phyloP scores from a whole-genome alignment of 257 asterid species.

The Plectranthus barbatus region DNA sequence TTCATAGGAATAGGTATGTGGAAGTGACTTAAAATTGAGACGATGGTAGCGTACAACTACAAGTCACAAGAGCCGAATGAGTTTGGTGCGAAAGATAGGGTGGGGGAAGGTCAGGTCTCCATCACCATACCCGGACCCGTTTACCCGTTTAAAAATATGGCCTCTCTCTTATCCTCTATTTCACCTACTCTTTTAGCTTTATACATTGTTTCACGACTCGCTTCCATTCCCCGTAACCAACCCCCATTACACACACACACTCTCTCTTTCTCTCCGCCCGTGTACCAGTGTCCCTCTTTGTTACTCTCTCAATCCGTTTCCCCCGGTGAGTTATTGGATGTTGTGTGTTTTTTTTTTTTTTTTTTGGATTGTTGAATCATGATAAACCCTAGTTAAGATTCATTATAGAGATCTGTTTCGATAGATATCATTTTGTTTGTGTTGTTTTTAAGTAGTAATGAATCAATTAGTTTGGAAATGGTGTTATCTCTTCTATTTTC shows the following conservation, averaged over 20 bases:
- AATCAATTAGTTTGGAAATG: not conserved
- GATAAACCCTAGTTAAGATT: conserved; percentile 30
- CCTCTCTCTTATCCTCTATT: conserved; percentile 45
- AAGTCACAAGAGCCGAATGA: not conserved
- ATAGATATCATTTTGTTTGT: not conserved
- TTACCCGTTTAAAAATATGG: conserved; percentile 20
- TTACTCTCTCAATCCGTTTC: not conserved
- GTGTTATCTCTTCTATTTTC: not conserved
- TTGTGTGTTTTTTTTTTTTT: not conserved
- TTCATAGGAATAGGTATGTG: too few species aligned
- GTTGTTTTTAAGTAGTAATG: not conserved
- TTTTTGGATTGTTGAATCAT: not conserved
- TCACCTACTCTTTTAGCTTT: conserved; percentile 21
- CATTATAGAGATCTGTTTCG: conserved; percentile 4
- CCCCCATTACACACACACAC: not conserved
- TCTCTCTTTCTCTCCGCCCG: not conserved
- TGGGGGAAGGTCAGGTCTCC: not conserved
- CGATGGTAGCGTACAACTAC: too few species aligned
- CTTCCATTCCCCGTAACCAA: not conserved
- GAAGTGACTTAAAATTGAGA: too few species aligned
- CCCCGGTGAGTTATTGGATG: conserved; percentile 27
- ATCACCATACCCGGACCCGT: conserved; percentile 32
- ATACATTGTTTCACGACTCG: conserved; percentile 4
- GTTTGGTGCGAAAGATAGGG: not conserved
- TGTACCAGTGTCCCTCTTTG: not conserved